Conservation (phyloP, 176 grass and related monocot genomes). For the Alopecurus myosuroides region DNA sequence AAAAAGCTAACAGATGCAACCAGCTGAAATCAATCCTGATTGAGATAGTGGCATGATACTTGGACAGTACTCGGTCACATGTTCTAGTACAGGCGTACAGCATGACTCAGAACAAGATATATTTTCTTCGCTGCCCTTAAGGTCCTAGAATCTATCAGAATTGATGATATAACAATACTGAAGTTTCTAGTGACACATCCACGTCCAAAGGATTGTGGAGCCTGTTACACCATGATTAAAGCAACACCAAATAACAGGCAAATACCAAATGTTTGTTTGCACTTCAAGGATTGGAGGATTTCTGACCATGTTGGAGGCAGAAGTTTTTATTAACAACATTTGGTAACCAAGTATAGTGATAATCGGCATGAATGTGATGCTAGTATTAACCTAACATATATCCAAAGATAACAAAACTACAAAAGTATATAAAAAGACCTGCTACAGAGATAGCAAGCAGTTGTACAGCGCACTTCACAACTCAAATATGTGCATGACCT, state of each 20-base stretch:
- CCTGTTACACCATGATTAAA: background rate
- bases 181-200: background rate
- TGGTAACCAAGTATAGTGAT: background rate
- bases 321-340: background rate
- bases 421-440: constrained; percentile 5
- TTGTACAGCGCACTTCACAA: background rate
- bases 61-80: background rate
- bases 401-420: background rate
- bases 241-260: background rate
- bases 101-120: background rate
- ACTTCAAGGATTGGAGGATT: background rate
- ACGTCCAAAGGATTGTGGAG: background rate
- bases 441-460: background rate
- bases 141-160: background rate
- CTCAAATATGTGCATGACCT: background rate
- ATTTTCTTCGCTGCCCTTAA: background rate
- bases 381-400: background rate
- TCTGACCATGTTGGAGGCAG: background rate
- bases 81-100: background rate
- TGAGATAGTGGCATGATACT: background rate
- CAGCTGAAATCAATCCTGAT: constrained; percentile 3
- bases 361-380: background rate
- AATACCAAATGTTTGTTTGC: background rate
- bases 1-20: background rate
- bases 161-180: background rate